These are phyloP conservation scores for Zelonia costaricensis DNA, from an alignment of 208 protist genomes.

Conservation along the genomic window DNA sequence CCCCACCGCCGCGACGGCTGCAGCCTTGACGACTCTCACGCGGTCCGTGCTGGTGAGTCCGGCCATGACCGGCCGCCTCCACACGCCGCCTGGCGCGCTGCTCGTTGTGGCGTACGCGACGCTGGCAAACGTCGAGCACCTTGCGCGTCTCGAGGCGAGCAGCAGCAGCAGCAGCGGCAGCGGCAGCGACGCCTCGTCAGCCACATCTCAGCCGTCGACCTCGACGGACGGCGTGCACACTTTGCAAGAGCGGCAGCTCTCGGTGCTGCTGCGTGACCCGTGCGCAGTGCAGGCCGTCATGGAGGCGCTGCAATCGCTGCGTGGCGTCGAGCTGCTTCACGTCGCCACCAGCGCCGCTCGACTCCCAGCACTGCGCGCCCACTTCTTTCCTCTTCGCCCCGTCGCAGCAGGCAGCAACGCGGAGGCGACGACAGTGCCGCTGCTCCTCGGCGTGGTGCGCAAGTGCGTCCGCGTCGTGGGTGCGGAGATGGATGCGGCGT, in stretches of 20 bases:
- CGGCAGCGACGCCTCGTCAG: too few species aligned
- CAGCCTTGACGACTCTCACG: conserved; percentile 32
- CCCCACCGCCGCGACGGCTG: conserved; percentile 14
- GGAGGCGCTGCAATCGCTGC: conserved; percentile 38
- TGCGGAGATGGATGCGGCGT: conserved; percentile 51
- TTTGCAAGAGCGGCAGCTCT: too few species aligned
- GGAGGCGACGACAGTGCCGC: conserved; percentile 1
- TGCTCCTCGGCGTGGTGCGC: conserved; percentile 41
- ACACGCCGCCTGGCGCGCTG: conserved; percentile 18
- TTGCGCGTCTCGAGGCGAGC: conserved; percentile 29
- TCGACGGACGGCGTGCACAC: too few species aligned
- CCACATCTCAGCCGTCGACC: too few species aligned
- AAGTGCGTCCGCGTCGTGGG: conserved; percentile 66
- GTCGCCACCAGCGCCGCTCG: conserved; percentile 55
- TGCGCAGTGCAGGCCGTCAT: conserved; percentile 33
- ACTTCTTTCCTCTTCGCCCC: conserved; percentile 28
- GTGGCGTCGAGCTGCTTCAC: conserved; percentile 68
- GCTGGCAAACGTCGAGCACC: conserved; percentile 40
- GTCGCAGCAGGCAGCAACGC: not conserved
- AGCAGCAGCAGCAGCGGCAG: too few species aligned
- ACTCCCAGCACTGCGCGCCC: conserved; percentile 31
- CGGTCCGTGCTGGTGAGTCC: conserved; percentile 31
- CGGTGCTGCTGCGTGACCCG: conserved; percentile 6
- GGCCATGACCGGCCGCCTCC: conserved; percentile 18
- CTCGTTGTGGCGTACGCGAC: conserved; percentile 40